A percentile compares a stretch with the other conserved stretches of the same genome.
Conservation (phyloP, 768 basidiomycete species). For the Lentinula detonsa region DNA sequence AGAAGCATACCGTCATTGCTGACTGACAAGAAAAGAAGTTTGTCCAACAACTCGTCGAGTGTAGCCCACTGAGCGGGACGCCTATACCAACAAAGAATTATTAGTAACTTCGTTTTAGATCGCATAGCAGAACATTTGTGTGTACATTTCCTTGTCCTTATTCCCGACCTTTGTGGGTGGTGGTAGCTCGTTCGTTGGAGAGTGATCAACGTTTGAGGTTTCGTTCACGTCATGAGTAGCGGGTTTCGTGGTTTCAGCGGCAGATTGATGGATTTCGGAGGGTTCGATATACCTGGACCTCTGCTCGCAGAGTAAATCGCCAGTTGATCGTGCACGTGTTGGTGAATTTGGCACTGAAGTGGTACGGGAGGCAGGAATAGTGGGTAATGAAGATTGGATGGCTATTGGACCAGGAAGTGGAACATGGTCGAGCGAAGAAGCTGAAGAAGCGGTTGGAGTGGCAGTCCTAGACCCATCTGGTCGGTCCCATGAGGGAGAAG, state of each 20-base stretch:
- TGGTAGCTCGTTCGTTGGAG: not conserved
- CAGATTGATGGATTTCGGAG: not conserved
- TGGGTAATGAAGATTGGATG: conserved; percentile 22
- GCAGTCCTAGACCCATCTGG: conserved; percentile 42
- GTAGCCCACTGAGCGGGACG: conserved; percentile 68
- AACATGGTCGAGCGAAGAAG: conserved; percentile 25
- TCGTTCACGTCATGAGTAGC: not conserved
- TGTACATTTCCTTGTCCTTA: conserved; percentile 46
- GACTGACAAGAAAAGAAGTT: conserved; percentile 74
- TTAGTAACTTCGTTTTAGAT: not conserved
- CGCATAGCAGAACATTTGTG: conserved; percentile 10
- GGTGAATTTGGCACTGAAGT: conserved; percentile 39
- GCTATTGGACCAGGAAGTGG: conserved; percentile 21
- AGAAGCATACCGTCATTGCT: conserved; percentile 67
- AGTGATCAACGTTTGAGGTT: not conserved
- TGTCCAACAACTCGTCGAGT: conserved; percentile 75
- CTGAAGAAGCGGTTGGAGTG: conserved; percentile 46
- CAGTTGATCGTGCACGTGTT: conserved; percentile 49
- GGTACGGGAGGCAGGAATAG: conserved; percentile 28
- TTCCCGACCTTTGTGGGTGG: conserved; percentile 21
- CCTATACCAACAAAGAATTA: conserved; percentile 15
- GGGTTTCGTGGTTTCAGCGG: not conserved
- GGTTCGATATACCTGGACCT: conserved; percentile 19
- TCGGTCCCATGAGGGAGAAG: conserved; percentile 38
- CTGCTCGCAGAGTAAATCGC: conserved; percentile 39